Evolutionary conservation across 495 filamentous ascomycete species (phyloP).

Genomic region (Penicillium malachiteum): DNA sequence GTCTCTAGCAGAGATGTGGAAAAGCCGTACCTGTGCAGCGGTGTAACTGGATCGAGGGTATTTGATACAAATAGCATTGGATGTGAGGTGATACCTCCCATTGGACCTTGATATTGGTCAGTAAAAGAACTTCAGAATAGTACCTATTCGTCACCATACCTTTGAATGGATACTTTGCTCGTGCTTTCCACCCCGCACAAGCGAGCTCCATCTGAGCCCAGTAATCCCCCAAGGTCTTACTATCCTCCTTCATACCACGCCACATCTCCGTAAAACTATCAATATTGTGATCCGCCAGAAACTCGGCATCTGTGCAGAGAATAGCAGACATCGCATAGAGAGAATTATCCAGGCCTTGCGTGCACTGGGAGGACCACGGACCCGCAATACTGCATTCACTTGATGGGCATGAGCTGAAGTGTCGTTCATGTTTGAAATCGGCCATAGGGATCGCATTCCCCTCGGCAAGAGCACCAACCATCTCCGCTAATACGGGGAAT

Average conservation of each 20-base stretch:
- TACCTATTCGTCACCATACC: conserved; percentile 23
- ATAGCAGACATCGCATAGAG: conserved; percentile 53
- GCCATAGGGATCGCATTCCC: conserved; percentile 56
- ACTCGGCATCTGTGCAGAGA: conserved; percentile 60
- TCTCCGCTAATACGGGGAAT: conserved; percentile 56
- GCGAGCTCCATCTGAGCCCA: conserved; percentile 55
- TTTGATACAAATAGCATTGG: conserved; percentile 62
- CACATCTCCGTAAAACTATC: conserved; percentile 49
- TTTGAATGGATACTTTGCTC: conserved; percentile 56
- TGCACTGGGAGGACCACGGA: conserved; percentile 43
- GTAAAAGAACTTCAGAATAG: background rate
- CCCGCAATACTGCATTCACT: conserved; percentile 33
- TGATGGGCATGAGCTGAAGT: conserved; percentile 39
- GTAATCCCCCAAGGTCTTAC: conserved; percentile 52
- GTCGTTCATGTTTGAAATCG: conserved; percentile 38
- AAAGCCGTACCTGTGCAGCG: conserved; percentile 39
- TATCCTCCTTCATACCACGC: conserved; percentile 44
- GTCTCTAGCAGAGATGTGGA: background rate
- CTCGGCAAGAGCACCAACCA: conserved; percentile 52
- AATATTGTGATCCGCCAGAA: conserved; percentile 36
- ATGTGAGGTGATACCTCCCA: conserved; percentile 44
- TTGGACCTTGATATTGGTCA: conserved; percentile 26
- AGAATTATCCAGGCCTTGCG: conserved; percentile 37
- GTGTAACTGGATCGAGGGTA: conserved; percentile 60
- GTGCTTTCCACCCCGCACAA: conserved; percentile 58